Evolutionary conservation across 164 flowering plant genomes (phyloP), one percentile per base, ranked within the genome.

Genomic region (Warburgia ugandensis): DNA sequence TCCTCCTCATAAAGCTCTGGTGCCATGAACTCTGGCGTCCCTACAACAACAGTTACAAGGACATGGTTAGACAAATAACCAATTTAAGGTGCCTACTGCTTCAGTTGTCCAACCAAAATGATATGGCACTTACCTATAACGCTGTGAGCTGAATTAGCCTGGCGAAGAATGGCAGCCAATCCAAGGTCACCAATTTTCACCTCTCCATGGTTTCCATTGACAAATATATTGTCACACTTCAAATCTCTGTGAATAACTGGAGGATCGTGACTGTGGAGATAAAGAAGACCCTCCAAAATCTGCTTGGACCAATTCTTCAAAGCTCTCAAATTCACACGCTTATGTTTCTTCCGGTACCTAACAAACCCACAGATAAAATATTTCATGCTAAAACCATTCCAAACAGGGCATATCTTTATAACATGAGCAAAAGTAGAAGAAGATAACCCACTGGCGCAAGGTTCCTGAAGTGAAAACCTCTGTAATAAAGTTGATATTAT

Each of bases 21-120:
- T 31, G 98, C 98, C 98, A 92, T 92, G 73, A 88, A 92, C 68
- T 92, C 96, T 0, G 96, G 94, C 26, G 94, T 90, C 59, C 97
- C 97, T 90, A 45, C 48, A 50, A 54, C 21, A 32, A 63, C 41
- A 59, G 25, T 7, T 26, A 45, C 21, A 38, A 46, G 20, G 22
- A 46, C n/a, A 37, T 37, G 14, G 10, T 14, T 37, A 11, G 14
- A 37, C 17, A 2, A 37, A 37, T 37, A 3, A 13, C 2, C 41
- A 16, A 37, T 37, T 14, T 3, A 6, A 37, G 39, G 11, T 36
- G 11, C 11, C n/a, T n/a, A 17, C 7, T 11, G 8, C 2, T 17
- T 36, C n/a, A 2, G n/a, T 11, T 2, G 2, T 36, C n/a, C 41
- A n/a, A 37, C 41, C 17, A 37, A 37, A 10, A 29, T 45, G 16